phyloP scores from a whole-genome alignment of 2,329 filamentous ascomycete genomes.

The Ploettnerulaceae sp. region DNA sequence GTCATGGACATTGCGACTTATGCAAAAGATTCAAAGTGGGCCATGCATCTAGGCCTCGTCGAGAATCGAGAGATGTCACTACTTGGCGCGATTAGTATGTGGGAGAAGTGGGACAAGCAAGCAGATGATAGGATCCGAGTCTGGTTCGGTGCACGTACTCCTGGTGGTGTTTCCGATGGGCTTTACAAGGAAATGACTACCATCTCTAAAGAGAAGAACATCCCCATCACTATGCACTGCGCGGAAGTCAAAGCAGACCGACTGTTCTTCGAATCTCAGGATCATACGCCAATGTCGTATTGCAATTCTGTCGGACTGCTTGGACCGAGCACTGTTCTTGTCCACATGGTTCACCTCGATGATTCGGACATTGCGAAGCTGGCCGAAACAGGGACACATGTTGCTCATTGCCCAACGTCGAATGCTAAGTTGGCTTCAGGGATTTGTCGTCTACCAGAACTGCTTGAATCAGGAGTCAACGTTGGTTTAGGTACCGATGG shows the following conservation, averaged over 20 bases:
- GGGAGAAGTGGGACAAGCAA: conserved; percentile 1
- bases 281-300: conserved; percentile 7
- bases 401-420: conserved; percentile 13
- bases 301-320: conserved; percentile 10
- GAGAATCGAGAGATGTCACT: conserved; percentile 30
- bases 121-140: conserved; percentile 2
- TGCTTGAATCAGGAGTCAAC: conserved; percentile 10
- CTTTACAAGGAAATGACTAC: conserved; percentile 2
- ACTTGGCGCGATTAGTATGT: conserved; percentile 12
- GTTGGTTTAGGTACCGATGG: conserved; percentile 10
- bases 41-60: conserved; percentile 20
- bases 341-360: conserved; percentile 12
- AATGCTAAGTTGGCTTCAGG: conserved; percentile 14
- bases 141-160: conserved; percentile 9
- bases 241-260: conserved; percentile 5
- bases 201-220: conserved; percentile 1
- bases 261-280: neutral
- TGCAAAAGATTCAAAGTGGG: conserved; percentile 33
- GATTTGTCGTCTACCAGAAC: conserved; percentile 6
- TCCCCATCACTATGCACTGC: conserved; percentile 14
- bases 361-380: conserved; percentile 5
- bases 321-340: conserved; percentile 3
- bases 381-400: conserved; percentile 7
- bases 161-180: conserved; percentile 2
- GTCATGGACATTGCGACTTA: conserved; percentile 11